phyloP scores from a whole-genome alignment of 2,329 filamentous ascomycete genomes.

The Ustilaginoidea virens region DNA sequence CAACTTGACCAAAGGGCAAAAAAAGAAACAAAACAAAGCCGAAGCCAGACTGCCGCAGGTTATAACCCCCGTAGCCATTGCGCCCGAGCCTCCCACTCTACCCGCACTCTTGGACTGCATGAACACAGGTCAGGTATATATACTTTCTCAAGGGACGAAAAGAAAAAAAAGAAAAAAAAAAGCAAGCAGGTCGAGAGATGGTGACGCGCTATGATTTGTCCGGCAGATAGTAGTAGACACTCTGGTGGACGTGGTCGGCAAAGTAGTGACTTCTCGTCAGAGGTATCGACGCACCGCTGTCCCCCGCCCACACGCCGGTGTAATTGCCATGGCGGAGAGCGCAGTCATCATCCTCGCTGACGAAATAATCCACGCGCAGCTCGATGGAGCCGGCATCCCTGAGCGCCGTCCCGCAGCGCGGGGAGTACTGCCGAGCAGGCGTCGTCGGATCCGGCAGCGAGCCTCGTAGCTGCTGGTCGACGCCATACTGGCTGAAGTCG shows the following conservation, averaged over 20 bases:
- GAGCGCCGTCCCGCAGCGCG: background rate
- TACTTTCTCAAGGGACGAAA: background rate
- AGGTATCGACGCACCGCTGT: slow-evolving; percentile 3
- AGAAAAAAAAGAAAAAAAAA: background rate
- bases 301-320: slow-evolving; percentile 9
- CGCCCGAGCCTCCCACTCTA: too few relatives aligned
- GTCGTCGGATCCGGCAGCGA: background rate
- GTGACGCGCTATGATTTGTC: background rate
- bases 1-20: too few relatives aligned
- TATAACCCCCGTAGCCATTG: too few relatives aligned
- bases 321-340: slow-evolving; percentile 8
- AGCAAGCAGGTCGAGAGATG: background rate
- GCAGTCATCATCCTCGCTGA: slow-evolving; percentile 4
- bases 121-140: too few relatives aligned
- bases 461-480: background rate
- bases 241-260: slow-evolving; percentile 8
- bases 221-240: slow-evolving; percentile 2
- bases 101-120: too few relatives aligned
- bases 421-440: background rate
- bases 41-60: too few relatives aligned
- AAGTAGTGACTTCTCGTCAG: slow-evolving; percentile 8
- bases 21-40: too few relatives aligned
- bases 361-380: slow-evolving; percentile 6
- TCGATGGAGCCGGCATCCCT: slow-evolving; percentile 4
- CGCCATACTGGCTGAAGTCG: background rate